Evolutionary conservation across 108 stramenopile species (phyloP), one percentile per base, ranked within the genome.

Genomic region (Pseudonitzschia multistriata): DNA sequence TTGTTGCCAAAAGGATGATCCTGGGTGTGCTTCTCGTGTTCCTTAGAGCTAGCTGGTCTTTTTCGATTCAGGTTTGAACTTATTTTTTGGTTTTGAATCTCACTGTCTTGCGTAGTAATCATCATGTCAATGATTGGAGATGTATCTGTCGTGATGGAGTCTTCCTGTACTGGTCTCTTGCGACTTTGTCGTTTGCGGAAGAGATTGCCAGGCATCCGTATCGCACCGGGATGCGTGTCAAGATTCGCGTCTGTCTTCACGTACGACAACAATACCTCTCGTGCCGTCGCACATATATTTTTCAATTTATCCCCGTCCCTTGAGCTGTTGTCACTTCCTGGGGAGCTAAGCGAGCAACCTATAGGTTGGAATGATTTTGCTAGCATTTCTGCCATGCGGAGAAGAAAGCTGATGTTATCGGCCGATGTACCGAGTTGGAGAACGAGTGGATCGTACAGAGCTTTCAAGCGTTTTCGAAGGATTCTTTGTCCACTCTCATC

Each of bases 201-300:
- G 13, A 85, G 69, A 57, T 62, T 53, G 3, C 53, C 77, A 34
- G 94, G 94, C 24, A 96, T 49, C 10, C 67, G 73, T 54, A 93
- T 87, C 27, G 71, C 50, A 29, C 90, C 92, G 11, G 94, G 91
- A 67, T 88, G 90, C 15, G 83, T 70, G 36, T 83, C 76, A 34
- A 95, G 74, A 70, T 95, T 86, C 45, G 80, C 81, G 76, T 95
- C 94, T 49, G 84, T 92, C 70, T 95, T 95, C 25, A 95, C 91
- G 64, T 84, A 84, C 3, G 83, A 78, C 29, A 92, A 67, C n/a
- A 95, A 69, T 11, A 89, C 87, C 66, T 92, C 85, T 33, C 94
- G 79, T 3, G 94, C 88, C 49, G 74, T 82, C 14, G 62, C 64
- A 68, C 84, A 84, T 30, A 91, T 79, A 24, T 71, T 73, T 39